Percentiles rank a stretch among this genome's conserved stretches.
phyloP scores from a whole-genome alignment of 805 yeast species.

The Pichia californica region DNA sequence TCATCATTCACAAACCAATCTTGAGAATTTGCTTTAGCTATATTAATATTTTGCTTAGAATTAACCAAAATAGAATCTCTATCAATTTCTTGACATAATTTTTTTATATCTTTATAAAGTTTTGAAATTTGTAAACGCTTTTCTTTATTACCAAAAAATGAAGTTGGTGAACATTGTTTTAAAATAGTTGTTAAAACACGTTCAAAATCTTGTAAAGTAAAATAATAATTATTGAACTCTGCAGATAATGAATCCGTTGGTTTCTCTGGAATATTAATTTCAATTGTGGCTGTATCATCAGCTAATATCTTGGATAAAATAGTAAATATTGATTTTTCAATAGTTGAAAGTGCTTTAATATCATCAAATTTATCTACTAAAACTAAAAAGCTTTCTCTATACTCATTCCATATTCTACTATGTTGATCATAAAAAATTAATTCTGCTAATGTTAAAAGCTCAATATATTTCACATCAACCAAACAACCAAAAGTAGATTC shows the following conservation, averaged over 20 bases:
- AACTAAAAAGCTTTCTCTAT: constrained; percentile 12
- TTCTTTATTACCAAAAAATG: constrained; percentile 5
- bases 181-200: constrained; percentile 15
- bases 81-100: neutral
- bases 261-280: constrained; percentile 9
- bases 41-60: neutral
- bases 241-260: constrained; percentile 16
- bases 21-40: neutral
- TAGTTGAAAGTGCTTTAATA: constrained; percentile 24
- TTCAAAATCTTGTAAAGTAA: constrained; percentile 19
- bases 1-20: constrained; percentile 18
- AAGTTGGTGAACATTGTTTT: neutral
- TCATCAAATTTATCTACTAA: constrained; percentile 1
- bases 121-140: neutral
- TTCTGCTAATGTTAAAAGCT: constrained; percentile 34
- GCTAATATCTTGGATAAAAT: constrained; percentile 12
- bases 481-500: constrained; percentile 14
- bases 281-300: neutral
- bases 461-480: constrained; percentile 27
- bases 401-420: constrained; percentile 23
- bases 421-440: constrained; percentile 31
- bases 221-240: constrained; percentile 20
- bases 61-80: constrained; percentile 1
- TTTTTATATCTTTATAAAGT: neutral
- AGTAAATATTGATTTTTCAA: constrained; percentile 33